phyloP scores from a whole-genome alignment of 177 flowering plant species.

The Vitis hybrid region DNA sequence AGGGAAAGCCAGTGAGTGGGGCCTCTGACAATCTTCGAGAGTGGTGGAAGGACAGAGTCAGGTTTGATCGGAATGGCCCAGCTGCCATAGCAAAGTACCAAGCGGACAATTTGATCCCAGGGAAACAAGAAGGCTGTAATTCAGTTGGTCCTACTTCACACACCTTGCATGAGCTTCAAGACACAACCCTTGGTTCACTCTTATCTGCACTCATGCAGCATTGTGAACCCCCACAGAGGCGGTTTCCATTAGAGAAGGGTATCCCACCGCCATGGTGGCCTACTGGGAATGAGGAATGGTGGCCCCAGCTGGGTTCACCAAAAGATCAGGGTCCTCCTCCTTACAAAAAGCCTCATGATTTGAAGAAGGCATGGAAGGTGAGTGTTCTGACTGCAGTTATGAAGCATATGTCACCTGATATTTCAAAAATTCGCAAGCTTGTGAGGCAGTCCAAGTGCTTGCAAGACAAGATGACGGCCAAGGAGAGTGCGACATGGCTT shows the following conservation, averaged over 20 bases:
- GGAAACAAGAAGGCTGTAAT: constrained; percentile 33
- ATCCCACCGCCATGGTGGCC: constrained; percentile 69
- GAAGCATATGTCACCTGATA: constrained; percentile 63
- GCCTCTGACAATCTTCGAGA: constrained; percentile 62
- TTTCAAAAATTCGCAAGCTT: constrained; percentile 55
- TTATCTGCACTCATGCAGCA: constrained; percentile 57
- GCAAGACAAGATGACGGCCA: constrained; percentile 63
- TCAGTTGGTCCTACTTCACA: constrained; percentile 46
- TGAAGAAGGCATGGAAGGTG: constrained; percentile 61
- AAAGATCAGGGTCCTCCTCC: constrained; percentile 60
- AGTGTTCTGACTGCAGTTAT: constrained; percentile 60
- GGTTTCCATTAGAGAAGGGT: constrained; percentile 49
- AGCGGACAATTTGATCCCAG: constrained; percentile 36
- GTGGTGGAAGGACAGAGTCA: constrained; percentile 69
- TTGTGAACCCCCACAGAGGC: constrained; percentile 58
- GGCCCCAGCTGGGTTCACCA: constrained; percentile 51
- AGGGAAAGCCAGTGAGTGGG: constrained; percentile 67
- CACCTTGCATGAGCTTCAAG: constrained; percentile 55
- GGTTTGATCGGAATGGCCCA: constrained; percentile 64
- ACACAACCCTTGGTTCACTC: constrained; percentile 54
- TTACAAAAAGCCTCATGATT: constrained; percentile 60
- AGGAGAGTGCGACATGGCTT: constrained; percentile 62
- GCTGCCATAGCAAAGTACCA: constrained; percentile 63
- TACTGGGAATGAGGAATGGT: constrained; percentile 56
- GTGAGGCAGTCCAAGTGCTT: constrained; percentile 65